Evolutionary conservation across 768 basidiomycete genomes (phyloP), one percentile per base, ranked within the genome.

Genomic region (Leccinum truebloodii): DNA sequence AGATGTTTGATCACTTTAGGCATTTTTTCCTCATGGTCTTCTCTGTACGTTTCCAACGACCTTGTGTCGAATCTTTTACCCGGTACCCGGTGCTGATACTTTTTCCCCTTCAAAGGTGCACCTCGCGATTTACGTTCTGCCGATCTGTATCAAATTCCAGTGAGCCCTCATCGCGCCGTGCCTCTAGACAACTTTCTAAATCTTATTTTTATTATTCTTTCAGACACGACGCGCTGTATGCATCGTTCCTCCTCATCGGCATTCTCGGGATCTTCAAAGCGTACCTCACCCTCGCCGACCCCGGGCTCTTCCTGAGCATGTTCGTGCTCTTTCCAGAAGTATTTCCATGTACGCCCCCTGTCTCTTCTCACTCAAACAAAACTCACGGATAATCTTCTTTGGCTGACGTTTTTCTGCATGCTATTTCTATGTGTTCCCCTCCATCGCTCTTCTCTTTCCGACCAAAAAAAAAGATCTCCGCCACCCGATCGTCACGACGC

Each of bases 1-100:
- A 98, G 73, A 98, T 98, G 92, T 99, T 99, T 64, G 96, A 98
- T 70, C 91, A 98, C 71, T 99, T 98, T 80, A 80, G 97, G 32
- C 86, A 89, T 4, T 98, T 98, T 77, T 99, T 97, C 81, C 78
- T 98, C 34, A 89, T 95, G 81, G 92, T 91, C 18, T 98, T 98
- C 74, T 91, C 89, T 18, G 95, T 95, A 66, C 52, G 88, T 72
- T 24, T 6, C 1, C 1, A n/a, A 13, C 3, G 2, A 6, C 37
- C 49, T 3, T 2, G 6, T 12, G 4, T n/a, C 3, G 13, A n/a
- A 22, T 26, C 16, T 24, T 41, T 30, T 34, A 49, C n/a, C 48
- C 24, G 3, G 22, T 32, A 49, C 18, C 44, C 20, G 4, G 22
- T 35, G 46, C 49, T 41, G 44, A 63, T 39, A 24, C 48, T 1